Base-by-base conservation (phyloP, 1,284 basidiomycete genomes). In the Ceratobasidium sp. region DNA sequence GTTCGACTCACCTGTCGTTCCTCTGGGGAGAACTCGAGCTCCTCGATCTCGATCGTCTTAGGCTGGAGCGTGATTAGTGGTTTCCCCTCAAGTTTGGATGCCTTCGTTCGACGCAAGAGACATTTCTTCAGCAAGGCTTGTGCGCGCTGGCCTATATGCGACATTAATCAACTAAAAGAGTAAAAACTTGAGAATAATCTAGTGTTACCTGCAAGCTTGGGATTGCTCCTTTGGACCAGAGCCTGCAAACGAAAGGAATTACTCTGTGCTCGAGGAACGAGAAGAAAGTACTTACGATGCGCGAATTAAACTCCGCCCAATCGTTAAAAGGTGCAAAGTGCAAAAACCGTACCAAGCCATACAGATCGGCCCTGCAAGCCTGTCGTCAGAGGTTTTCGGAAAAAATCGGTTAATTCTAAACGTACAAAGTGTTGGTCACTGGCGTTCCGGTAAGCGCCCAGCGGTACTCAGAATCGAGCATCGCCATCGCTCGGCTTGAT, bases 381-480 rank as follows among this genome's bases (percentile, higher is more conserved):
- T n/a, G n/a, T n/a, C n/a, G n/a, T n/a, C n/a, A n/a, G n/a, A 46
- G 4, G n/a, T n/a, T n/a, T n/a, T n/a, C n/a, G n/a, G n/a, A n/a
- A n/a, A n/a, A 39, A 0, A 46, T 75, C 26, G 58, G 49, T 23
- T 3, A 58, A 10, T 0, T 28, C 40, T 6, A 40, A 13, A 81
- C 87, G 13, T 81, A 91, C 90, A 93, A 83, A 0, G 90, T 89
- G 79, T 93, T 93, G 0, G 91, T 93, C 6, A 93, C 89, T 2
- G 92, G 92, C 0, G 92, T 93, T 42, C 92, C 92, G 1, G 92
- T 93, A 15, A 94, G 86, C 86, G 90, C 90, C 92, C 92, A 94
- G 6, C 92, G 86, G 81, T 91, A 91, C 79, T 88, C 90, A 0
- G 91, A 84, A 67, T 88, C 86, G 28, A 93, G 86, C 81, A 88